A percentile compares a stretch with the other conserved stretches of the same genome.
Evolutionary conservation across 345 rosid species (phyloP).

Genomic region (Syzygium aqueum): DNA sequence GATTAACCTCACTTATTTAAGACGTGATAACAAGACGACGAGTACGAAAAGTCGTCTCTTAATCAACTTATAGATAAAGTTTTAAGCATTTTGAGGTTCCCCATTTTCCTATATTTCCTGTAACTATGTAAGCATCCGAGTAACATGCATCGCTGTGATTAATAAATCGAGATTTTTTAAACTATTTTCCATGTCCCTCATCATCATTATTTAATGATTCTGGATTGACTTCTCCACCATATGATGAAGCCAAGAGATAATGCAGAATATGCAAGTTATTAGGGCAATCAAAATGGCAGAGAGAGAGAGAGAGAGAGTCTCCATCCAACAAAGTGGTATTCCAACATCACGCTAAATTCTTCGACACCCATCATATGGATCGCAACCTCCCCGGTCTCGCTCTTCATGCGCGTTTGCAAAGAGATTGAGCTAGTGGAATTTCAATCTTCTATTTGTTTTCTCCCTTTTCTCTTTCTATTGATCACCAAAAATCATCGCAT

Average conservation of each 20-base stretch:
- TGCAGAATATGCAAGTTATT: not conserved
- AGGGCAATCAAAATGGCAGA: not conserved
- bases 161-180: not conserved
- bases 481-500: not conserved
- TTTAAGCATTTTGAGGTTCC: not conserved
- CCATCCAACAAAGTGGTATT: not conserved
- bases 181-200: not conserved
- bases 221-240: not conserved
- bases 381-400: not conserved
- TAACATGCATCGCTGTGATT: not conserved
- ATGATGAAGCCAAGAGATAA: not conserved
- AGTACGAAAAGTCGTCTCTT: not conserved
- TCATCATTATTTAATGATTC: not conserved
- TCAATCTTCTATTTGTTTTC: not conserved
- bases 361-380: not conserved
- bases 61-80: not conserved
- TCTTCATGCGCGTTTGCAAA: not conserved
- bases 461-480: not conserved
- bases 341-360: not conserved
- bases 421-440: not conserved
- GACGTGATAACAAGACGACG: not conserved
- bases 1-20: not conserved
- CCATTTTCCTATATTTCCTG: not conserved
- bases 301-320: not conserved
- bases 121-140: not conserved